Evolutionary conservation across 2,329 filamentous ascomycete genomes (phyloP), one percentile per base, ranked within the genome.

Genomic region (Penicillium italicum): DNA sequence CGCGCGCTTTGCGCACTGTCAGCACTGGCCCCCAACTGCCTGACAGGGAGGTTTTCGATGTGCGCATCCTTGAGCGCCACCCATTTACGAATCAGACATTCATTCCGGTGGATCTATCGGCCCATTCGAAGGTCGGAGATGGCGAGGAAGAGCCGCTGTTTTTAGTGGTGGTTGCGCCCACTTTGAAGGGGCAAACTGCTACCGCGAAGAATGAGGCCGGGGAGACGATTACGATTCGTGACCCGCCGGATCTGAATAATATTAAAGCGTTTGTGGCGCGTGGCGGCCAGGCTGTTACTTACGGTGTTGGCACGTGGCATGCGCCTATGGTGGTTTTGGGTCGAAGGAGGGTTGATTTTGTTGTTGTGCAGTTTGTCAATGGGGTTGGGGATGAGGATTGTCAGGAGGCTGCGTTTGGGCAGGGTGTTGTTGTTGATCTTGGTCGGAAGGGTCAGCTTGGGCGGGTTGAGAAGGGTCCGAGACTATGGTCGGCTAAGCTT

Each of bases 71-170:
- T 30, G 94, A 99, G 73, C 82, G 94, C 37, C 94, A 99, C 74
- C 93, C 94, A 0, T 97, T 86, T 74, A 97, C 94, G 1, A 90
- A 90, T 1, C 94, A 99, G 77, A 96, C 91, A 0, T 97, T 99
- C 73, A 82, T 90, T 41, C 94, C 94, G 0, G 77, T 97, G 48
- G 83, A 84, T 34, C 66, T 86, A 28, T 77, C 67, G 12, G 64
- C 63, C 22, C 61, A 69, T 50, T 53, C 57, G 1, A 57, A 60
- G 41, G 64, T 64, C 7, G 66, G 61, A 1, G 56, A 62, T 31
- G 61, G 58, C 7, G 63, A 66, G 28, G 62, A 64, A 14, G 68
- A 72, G 20, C 69, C 74, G 0, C 59, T 68, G 22, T 97, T 93
- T 72, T 82, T 99, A 26, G 89, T 97, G 58, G 84, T 97, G 61